These are phyloP conservation scores for Rhizophagus sp. DNA, from an alignment of 192 early-diverging fungal genomes.

Conservation along the genomic window DNA sequence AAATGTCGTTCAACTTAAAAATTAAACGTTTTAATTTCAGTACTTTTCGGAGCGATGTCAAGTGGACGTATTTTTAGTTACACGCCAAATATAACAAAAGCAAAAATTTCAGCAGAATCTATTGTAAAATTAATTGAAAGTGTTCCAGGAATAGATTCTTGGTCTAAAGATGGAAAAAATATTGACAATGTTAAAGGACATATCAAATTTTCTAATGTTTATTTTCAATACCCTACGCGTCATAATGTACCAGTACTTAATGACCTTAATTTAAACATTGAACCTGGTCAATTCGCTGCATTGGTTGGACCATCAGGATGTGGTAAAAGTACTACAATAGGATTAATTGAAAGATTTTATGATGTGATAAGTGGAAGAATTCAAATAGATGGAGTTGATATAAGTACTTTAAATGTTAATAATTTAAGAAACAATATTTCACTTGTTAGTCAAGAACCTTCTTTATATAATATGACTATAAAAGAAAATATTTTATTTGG, in stretches of 20 bases:
- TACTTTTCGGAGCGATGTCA: constrained; percentile 36
- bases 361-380: constrained; percentile 45
- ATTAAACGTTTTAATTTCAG: no score
- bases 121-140: constrained; percentile 53
- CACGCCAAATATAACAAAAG: constrained; percentile 60
- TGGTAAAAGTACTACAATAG: constrained; percentile 68
- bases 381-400: constrained; percentile 43
- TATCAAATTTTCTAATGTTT: constrained; percentile 36
- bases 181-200: constrained; percentile 35
- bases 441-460: constrained; percentile 47
- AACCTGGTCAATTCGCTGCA: constrained; percentile 70
- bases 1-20: no score
- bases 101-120: constrained; percentile 52
- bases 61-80: constrained; percentile 51
- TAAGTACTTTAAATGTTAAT: constrained; percentile 46
- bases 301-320: constrained; percentile 77
- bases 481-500: constrained; percentile 61
- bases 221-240: constrained; percentile 60
- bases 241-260: constrained; percentile 60
- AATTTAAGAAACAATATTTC: constrained; percentile 49
- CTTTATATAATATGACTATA: constrained; percentile 38
- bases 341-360: constrained; percentile 60
- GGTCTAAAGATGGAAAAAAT: constrained; percentile 35
- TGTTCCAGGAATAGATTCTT: constrained; percentile 46
- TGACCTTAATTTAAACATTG: constrained; percentile 52